These are phyloP conservation scores for Xylaria sp. DNA, from an alignment of 2,329 filamentous ascomycete species.

Conservation along the genomic window DNA sequence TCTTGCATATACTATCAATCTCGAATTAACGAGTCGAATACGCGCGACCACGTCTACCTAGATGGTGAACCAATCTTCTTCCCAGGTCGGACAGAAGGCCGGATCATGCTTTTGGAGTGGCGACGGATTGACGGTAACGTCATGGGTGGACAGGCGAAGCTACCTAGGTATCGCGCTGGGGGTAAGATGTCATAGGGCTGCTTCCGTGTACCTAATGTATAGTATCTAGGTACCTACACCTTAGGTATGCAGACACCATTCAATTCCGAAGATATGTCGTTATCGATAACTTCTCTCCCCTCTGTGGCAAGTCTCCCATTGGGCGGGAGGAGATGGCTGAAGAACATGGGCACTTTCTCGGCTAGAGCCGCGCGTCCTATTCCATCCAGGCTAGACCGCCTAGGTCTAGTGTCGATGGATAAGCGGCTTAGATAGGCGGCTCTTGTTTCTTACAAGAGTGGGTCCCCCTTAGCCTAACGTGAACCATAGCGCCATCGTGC, in stretches of 20 bases:
- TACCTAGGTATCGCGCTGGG: too few species aligned
- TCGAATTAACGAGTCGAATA: neutral
- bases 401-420: too few species aligned
- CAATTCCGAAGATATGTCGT: slow-evolving; percentile 6
- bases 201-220: too few species aligned
- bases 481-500: neutral
- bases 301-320: too few species aligned
- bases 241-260: too few species aligned
- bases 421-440: neutral
- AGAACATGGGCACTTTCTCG: slow-evolving; percentile 1
- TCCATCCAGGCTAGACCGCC: neutral
- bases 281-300: neutral
- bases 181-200: too few species aligned
- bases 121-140: too few species aligned
- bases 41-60: neutral
- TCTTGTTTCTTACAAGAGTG: neutral
- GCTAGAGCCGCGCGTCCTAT: slow-evolving; percentile 12
- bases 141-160: too few species aligned
- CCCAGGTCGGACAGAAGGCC: neutral
- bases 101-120: too few species aligned
- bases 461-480: neutral
- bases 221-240: too few species aligned
- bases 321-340: too few species aligned
- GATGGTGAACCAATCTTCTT: neutral
- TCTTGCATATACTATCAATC: neutral